Percentiles rank a stretch among this genome's conserved stretches.
These are phyloP conservation scores for Xanthoparmelia taractica DNA, from an alignment of 495 filamentous ascomycete species.

Conservation along the genomic window DNA sequence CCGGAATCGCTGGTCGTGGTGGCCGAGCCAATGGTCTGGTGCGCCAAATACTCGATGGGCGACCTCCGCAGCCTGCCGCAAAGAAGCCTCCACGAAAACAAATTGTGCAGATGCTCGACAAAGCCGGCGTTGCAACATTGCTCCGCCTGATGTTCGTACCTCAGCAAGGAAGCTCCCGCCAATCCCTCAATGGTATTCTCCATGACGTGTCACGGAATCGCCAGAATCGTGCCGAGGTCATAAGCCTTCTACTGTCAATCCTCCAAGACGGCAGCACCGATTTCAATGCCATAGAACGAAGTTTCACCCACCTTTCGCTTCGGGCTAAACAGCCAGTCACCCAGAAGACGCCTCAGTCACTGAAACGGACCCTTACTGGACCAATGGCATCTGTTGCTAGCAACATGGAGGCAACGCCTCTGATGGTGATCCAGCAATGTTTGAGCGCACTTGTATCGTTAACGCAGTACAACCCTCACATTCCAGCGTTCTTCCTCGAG, in stretches of 20 bases:
- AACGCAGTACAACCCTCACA: slow-evolving; percentile 70
- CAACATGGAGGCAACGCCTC: slow-evolving; percentile 74
- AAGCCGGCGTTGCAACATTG: slow-evolving; percentile 85
- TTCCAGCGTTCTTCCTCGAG: slow-evolving; percentile 88
- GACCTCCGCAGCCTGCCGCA: slow-evolving; percentile 24
- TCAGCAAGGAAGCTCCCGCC: slow-evolving; percentile 72
- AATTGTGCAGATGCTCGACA: slow-evolving; percentile 93
- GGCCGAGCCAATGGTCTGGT: slow-evolving; percentile 41
- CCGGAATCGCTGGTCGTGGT: slow-evolving; percentile 40
- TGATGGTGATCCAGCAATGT: slow-evolving; percentile 94
- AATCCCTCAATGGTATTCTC: slow-evolving; percentile 75
- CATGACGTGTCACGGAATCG: slow-evolving; percentile 86
- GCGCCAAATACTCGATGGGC: slow-evolving; percentile 26
- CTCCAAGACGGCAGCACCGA: slow-evolving; percentile 94
- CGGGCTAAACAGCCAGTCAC: slow-evolving; percentile 72
- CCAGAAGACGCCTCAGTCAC: slow-evolving; percentile 70
- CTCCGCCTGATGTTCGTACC: slow-evolving; percentile 95
- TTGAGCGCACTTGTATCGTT: slow-evolving; percentile 73
- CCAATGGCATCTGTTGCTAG: slow-evolving; percentile 47
- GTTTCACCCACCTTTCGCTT: slow-evolving; percentile 85
- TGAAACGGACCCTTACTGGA: slow-evolving; percentile 61
- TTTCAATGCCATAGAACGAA: slow-evolving; percentile 86
- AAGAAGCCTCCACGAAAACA: slow-evolving; percentile 70
- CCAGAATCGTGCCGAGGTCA: slow-evolving; percentile 89
- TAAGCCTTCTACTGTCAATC: slow-evolving; percentile 85